These are phyloP conservation scores for Neurospora pannonica DNA, from an alignment of 495 filamentous ascomycete genomes.

Conservation along the genomic window DNA sequence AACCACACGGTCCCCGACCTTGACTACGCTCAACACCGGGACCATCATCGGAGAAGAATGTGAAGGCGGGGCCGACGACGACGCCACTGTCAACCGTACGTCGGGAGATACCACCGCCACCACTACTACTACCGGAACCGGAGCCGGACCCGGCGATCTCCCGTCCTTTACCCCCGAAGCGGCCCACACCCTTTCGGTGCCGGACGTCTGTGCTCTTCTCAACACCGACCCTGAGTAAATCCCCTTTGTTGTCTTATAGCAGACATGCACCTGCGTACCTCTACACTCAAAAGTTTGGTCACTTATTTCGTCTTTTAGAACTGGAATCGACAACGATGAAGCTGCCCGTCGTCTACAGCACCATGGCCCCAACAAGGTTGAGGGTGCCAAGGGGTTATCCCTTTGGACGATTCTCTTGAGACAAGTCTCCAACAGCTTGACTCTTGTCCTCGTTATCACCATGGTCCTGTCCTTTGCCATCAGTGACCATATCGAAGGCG, in stretches of 20 bases:
- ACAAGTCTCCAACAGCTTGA: slow-evolving; percentile 46
- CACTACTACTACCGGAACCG: slow-evolving; percentile 4
- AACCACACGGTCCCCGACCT: slow-evolving; percentile 15
- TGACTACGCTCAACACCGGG: not conserved
- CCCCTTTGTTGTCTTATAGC: not conserved
- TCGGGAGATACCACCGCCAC: slow-evolving; percentile 2
- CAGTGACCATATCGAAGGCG: slow-evolving; percentile 73
- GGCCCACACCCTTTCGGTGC: slow-evolving; percentile 19
- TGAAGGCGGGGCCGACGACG: not conserved
- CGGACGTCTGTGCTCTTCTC: slow-evolving; percentile 15
- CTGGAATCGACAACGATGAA: slow-evolving; percentile 32
- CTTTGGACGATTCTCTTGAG: slow-evolving; percentile 46
- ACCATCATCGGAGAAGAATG: not conserved
- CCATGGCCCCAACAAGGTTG: slow-evolving; percentile 44
- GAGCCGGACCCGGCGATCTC: not conserved
- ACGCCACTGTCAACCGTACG: slow-evolving; percentile 10
- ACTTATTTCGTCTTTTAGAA: slow-evolving; percentile 16
- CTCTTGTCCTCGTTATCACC: slow-evolving; percentile 60
- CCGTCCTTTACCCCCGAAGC: slow-evolving; percentile 10
- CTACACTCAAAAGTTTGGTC: not conserved
- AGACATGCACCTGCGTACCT: not conserved
- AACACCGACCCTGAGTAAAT: slow-evolving; percentile 17
- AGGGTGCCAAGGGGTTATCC: slow-evolving; percentile 41
- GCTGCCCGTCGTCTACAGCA: slow-evolving; percentile 34
- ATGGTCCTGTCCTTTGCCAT: slow-evolving; percentile 79